phyloP scores from a whole-genome alignment of 306 rosid genomes.

The Corylus heterophylla region DNA sequence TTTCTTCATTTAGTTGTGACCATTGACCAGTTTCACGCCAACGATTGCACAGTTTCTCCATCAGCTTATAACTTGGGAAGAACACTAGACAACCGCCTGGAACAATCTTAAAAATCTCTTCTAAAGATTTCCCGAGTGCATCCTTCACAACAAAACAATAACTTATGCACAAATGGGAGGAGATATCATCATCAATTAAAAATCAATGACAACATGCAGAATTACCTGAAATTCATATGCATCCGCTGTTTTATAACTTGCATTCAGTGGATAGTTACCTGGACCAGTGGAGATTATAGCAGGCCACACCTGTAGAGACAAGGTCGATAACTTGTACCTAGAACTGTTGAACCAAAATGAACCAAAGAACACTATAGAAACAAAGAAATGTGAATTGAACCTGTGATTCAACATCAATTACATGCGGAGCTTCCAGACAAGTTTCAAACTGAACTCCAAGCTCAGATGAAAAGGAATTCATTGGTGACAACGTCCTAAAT shows the following conservation, averaged over 20 bases:
- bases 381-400: slow-evolving; percentile 34
- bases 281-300: slow-evolving; percentile 80
- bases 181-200: slow-evolving; percentile 4
- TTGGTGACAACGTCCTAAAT: slow-evolving; percentile 87
- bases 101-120: slow-evolving; percentile 76
- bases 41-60: slow-evolving; percentile 81
- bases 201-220: slow-evolving; percentile 13
- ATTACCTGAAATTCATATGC: slow-evolving; percentile 81
- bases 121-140: slow-evolving; percentile 85
- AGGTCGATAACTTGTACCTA: slow-evolving; percentile 31
- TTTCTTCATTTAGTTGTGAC: slow-evolving; percentile 65
- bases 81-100: slow-evolving; percentile 95
- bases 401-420: slow-evolving; percentile 83
- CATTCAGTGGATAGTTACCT: slow-evolving; percentile 81
- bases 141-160: slow-evolving; percentile 57
- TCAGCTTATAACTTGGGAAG: slow-evolving; percentile 91
- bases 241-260: slow-evolving; percentile 93
- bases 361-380: slow-evolving; percentile 21
- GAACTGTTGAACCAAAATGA: slow-evolving; percentile 30
- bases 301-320: slow-evolving; percentile 77
- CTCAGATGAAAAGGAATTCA: slow-evolving; percentile 90
- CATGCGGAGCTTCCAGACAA: slow-evolving; percentile 93
- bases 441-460: slow-evolving; percentile 88
- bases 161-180: slow-evolving; percentile 19
- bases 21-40: slow-evolving; percentile 97